These are phyloP conservation scores for Candida hungchunana DNA, from an alignment of 805 yeast species.

Conservation along the genomic window DNA sequence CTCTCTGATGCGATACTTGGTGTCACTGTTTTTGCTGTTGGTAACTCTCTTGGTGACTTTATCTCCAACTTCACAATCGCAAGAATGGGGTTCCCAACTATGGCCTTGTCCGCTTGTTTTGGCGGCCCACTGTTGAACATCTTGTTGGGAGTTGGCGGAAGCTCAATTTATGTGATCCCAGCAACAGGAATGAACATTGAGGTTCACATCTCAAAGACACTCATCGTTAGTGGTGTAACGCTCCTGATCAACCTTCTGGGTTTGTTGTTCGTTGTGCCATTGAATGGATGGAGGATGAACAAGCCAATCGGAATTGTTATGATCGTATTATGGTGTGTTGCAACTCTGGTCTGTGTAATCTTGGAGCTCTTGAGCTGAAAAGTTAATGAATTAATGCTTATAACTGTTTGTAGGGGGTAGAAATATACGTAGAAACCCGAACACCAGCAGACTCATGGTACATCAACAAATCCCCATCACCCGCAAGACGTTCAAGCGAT, in stretches of 20 bases:
- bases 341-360: slow-evolving; percentile 22
- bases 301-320: slow-evolving; percentile 34
- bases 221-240: slow-evolving; percentile 37
- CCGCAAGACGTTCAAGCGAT: too few species aligned
- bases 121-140: slow-evolving; percentile 87
- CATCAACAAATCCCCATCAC: too few species aligned
- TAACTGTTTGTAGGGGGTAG: too few species aligned
- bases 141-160: slow-evolving; percentile 74
- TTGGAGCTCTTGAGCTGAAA: slow-evolving; percentile 12
- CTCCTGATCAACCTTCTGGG: slow-evolving; percentile 36
- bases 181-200: slow-evolving; percentile 22
- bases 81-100: slow-evolving; percentile 77
- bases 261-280: slow-evolving; percentile 38
- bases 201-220: slow-evolving; percentile 36
- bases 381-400: too few species aligned
- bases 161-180: slow-evolving; percentile 48
- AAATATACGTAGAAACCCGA: too few species aligned
- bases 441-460: too few species aligned
- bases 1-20: slow-evolving; percentile 83
- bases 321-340: slow-evolving; percentile 25
- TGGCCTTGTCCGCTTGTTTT: slow-evolving; percentile 93
- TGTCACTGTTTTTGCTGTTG: slow-evolving; percentile 85
- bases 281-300: slow-evolving; percentile 43
- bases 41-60: slow-evolving; percentile 89
- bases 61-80: slow-evolving; percentile 83